Evolutionary conservation across 345 rosid species (phyloP), one percentile per base, ranked within the genome.

Genomic region (Arabis alpina): DNA sequence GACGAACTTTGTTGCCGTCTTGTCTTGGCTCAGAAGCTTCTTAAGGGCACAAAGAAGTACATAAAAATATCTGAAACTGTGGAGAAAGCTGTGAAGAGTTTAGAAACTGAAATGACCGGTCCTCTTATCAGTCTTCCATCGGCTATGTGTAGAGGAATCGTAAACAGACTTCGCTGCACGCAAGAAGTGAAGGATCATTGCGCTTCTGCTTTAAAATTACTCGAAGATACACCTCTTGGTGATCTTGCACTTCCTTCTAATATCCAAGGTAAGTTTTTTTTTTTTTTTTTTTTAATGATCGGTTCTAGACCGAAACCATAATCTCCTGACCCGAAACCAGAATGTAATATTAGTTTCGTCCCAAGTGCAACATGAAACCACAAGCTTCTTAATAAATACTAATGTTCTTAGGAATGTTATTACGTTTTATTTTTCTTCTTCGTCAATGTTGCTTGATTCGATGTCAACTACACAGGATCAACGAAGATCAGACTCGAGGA

Each of bases 131-230:
- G 64, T 15, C 79, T 80, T 48, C 81, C 83, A 68, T 71, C 80
- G 15, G 64, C 77, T 53, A 82, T 78, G 83, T 81, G 86, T 28
- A 78, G 88, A 23, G 89, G 93, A 54, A 75, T 73, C 66, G 84
- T 87, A 12, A 82, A 71, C 52, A 83, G 87, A 61, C 88, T 90
- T 32, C 60, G 74, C 11, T 84, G 86, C 10, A 87, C 86, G 24
- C 58, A 61, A 13, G 76, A 81, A 75, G 88, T 90, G 47, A 92
- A 87, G 79, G 54, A 80, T 10, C 57, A 83, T 55, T 90, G 96
- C 61, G 74, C 76, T 50, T 73, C 84, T 66, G 87, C 91, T 23
- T 42, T 84, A 23, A 80, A 85, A 65, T 60, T 23, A 4, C 51
- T 60, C 37, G 24, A 60, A 12, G 64, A 40, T 7, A 19, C 23